These are phyloP conservation scores for Solanum chacoense DNA, from an alignment of 305 asterid genomes.

Conservation along the genomic window DNA sequence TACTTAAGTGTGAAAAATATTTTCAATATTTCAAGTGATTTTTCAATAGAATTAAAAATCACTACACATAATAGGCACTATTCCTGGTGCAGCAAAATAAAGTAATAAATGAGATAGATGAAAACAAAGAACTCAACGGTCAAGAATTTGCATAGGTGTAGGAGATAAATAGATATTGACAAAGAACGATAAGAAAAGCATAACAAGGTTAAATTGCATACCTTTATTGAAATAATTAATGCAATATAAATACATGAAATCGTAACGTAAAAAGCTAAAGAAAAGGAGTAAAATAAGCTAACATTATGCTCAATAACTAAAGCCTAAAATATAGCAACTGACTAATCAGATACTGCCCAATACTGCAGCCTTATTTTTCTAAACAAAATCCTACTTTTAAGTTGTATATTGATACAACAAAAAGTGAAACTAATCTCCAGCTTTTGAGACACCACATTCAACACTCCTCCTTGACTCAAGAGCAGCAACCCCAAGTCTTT, in stretches of 20 bases:
- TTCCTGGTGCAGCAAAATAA: neutral
- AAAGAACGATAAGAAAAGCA: neutral
- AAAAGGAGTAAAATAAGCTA: neutral
- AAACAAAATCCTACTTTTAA: neutral
- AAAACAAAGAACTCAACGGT: neutral
- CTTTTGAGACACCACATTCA: neutral
- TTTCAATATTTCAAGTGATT: neutral
- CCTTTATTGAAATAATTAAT: neutral
- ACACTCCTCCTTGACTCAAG: neutral
- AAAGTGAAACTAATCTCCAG: neutral
- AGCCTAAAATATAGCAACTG: neutral
- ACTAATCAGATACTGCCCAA: neutral
- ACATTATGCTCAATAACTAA: neutral
- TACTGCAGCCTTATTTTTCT: neutral
- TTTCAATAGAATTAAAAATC: neutral
- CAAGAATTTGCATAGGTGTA: neutral
- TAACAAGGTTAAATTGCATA: neutral
- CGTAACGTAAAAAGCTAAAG: neutral
- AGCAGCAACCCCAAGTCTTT: neutral
- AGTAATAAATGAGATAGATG: neutral
- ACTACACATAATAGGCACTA: neutral
- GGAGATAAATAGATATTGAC: neutral
- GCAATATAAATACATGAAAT: neutral
- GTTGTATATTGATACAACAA: neutral
- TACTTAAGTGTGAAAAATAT: neutral